These are phyloP conservation scores for Mycena metata DNA, from an alignment of 768 basidiomycete species.

Conservation along the genomic window DNA sequence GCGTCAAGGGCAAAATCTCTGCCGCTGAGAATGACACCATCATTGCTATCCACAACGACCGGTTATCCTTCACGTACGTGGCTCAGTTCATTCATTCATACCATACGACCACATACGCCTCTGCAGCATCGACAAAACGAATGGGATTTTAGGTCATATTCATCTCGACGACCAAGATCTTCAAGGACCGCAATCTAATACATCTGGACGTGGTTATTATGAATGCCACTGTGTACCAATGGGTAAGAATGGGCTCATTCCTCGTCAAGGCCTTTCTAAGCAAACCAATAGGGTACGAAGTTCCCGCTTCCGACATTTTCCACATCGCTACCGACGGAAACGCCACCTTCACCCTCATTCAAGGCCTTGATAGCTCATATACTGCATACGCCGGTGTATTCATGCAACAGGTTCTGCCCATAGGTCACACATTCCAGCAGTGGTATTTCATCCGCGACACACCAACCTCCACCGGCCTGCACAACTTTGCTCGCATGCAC, in stretches of 20 bases:
- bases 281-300: slow-evolving; percentile 1
- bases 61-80: slow-evolving; percentile 26
- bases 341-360: slow-evolving; percentile 28
- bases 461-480: slow-evolving; percentile 15
- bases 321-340: slow-evolving; percentile 24
- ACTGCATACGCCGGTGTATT: slow-evolving; percentile 18
- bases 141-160: slow-evolving; percentile 24
- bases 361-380: slow-evolving; percentile 13
- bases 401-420: slow-evolving; percentile 23
- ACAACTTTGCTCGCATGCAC: slow-evolving; percentile 28
- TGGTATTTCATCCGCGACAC: slow-evolving; percentile 31
- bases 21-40: slow-evolving; percentile 19
- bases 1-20: background rate
- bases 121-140: slow-evolving; percentile 24
- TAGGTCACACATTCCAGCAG: slow-evolving; percentile 31
- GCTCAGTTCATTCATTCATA: background rate
- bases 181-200: slow-evolving; percentile 26
- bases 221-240: slow-evolving; percentile 29
- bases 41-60: slow-evolving; percentile 28
- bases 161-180: slow-evolving; percentile 28
- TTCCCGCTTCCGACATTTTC: slow-evolving; percentile 21
- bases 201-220: slow-evolving; percentile 31
- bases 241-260: background rate
- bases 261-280: background rate
- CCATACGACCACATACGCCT: background rate